Conservation (phyloP, 768 basidiomycete species). For the Russula emetica region DNA sequence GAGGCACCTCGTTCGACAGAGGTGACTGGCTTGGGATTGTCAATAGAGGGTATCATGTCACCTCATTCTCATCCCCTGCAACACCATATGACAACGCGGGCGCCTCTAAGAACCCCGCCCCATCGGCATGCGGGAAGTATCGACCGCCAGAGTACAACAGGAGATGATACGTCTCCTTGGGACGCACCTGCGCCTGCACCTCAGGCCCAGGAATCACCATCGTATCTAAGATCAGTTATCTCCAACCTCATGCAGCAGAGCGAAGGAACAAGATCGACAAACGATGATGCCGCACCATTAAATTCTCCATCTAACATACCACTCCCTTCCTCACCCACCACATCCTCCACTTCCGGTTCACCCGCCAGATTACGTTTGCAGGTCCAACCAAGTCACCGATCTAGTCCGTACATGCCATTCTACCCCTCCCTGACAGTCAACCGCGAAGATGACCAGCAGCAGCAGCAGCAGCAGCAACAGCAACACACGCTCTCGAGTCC, state of each 20-base stretch:
- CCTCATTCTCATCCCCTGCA: neutral
- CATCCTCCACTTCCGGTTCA: neutral
- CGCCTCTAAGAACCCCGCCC: neutral
- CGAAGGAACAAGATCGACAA: neutral
- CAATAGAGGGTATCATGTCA: neutral
- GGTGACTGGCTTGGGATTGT: constrained; percentile 5
- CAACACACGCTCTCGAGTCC: neutral
- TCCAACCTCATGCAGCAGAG: neutral
- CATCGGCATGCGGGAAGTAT: neutral
- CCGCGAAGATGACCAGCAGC: no score
- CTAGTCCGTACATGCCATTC: neutral
- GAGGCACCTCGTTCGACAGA: neutral
- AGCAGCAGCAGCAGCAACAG: no score
- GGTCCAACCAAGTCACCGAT: constrained; percentile 17
- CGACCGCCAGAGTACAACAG: neutral
- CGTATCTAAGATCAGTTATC: neutral
- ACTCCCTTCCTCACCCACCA: constrained; percentile 10
- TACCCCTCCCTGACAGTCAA: constrained; percentile 10
- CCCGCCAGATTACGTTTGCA: neutral
- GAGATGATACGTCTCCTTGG: neutral
- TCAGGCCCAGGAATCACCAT: neutral
- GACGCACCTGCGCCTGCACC: neutral
- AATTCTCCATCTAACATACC: neutral
- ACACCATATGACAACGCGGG: neutral
- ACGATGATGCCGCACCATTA: neutral